Conservation (phyloP, 441 rosid genomes). For the Corymbia calophylla region DNA sequence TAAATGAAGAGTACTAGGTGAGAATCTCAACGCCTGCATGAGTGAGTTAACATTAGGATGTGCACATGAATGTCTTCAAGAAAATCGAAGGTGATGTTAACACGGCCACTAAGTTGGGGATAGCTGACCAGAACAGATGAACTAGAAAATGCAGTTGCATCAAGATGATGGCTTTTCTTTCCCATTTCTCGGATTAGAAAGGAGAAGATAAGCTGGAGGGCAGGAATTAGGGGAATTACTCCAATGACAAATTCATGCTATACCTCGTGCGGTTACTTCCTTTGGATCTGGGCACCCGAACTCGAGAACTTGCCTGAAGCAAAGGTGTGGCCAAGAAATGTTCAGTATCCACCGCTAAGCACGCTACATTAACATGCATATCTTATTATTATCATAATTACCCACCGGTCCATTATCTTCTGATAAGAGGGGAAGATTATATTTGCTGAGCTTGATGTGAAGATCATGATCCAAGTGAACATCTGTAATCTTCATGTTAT, state of each 20-base stretch:
- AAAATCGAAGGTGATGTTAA: background rate
- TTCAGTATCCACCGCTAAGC: background rate
- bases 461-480: conserved; percentile 37
- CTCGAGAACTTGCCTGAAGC: conserved; percentile 24
- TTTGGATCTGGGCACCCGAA: conserved; percentile 15
- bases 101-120: background rate
- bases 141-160: background rate
- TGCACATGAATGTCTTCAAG: background rate
- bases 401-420: conserved; percentile 21
- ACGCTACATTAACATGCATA: background rate
- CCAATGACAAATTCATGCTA: background rate
- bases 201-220: background rate
- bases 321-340: background rate
- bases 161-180: background rate
- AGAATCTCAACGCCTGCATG: background rate
- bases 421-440: conserved; percentile 35
- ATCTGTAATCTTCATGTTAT: conserved; percentile 49
- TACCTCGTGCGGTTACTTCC: conserved; percentile 25
- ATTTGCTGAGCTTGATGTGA: conserved; percentile 34
- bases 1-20: background rate
- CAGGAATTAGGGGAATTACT: background rate
- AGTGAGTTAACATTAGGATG: background rate
- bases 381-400: background rate
- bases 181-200: background rate
- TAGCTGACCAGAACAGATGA: background rate